Conservation (phyloP, 129 eudicot genomes). For the Solidago caesia region DNA sequence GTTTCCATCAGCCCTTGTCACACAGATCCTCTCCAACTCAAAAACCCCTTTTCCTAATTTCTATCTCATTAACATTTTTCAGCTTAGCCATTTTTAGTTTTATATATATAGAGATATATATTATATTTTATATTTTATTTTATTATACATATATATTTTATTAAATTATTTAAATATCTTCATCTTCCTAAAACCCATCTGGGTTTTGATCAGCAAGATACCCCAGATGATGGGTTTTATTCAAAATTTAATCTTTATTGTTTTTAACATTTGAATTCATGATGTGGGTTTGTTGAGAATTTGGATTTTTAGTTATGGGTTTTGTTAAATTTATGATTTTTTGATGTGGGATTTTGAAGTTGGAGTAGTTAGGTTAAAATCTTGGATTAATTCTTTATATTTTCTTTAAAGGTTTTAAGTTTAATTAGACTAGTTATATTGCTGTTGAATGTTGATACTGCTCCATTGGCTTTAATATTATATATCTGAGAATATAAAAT, state of each 20-base stretch:
- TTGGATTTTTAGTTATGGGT: slow-evolving; percentile 27
- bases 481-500: slow-evolving; percentile 14
- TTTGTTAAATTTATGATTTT: slow-evolving; percentile 27
- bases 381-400: slow-evolving; percentile 10
- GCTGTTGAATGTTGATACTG: slow-evolving; percentile 12
- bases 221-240: slow-evolving; percentile 31
- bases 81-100: not conserved
- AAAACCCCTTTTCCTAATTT: slow-evolving; percentile 11
- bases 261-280: slow-evolving; percentile 24
- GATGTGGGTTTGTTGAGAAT: slow-evolving; percentile 37
- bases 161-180: slow-evolving; percentile 4
- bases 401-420: slow-evolving; percentile 14
- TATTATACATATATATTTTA: not conserved
- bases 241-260: not conserved
- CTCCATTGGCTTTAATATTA: slow-evolving; percentile 16
- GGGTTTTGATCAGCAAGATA: slow-evolving; percentile 33
- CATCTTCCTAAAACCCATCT: slow-evolving; percentile 31
- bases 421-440: slow-evolving; percentile 1
- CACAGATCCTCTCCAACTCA: slow-evolving; percentile 21
- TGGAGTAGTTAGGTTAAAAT: slow-evolving; percentile 37
- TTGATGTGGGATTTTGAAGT: slow-evolving; percentile 36
- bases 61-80: slow-evolving; percentile 5
- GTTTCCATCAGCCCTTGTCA: slow-evolving; percentile 26
- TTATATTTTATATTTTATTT: too few species aligned
- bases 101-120: too few species aligned